Base-by-base conservation (phyloP, 345 rosid species). In the Sisymbrium altissimum region DNA sequence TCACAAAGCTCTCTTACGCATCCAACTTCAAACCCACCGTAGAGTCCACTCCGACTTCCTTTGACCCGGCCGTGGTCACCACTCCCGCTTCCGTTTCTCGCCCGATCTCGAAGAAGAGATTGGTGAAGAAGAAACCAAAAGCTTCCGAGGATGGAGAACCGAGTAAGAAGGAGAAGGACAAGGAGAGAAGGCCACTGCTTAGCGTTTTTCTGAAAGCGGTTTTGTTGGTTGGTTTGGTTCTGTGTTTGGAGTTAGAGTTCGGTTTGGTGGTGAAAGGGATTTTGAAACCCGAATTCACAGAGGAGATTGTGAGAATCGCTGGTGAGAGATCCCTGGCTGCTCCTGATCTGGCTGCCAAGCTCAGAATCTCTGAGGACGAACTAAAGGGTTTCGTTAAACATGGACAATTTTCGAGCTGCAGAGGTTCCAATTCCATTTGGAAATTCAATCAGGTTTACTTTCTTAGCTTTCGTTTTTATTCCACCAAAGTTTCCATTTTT, bases 371-470 rank as follows among this genome's bases (percentile, higher is more conserved):
- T 78, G 87, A 90, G 78, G 81, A 78, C 14, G 89, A 83, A 19
- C 54, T 95, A 8, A 67, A 48, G 76, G 70, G 44, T 14, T 49
- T 84, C 75, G 84, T 17, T 64, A 58, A 64, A 54, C 68, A 55
- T 54, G 81, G 65, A 13, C 71, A 71, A 76, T 63, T 85, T 27
- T 82, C 79, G 0, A 89, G 88, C 69, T 92, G 94, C 69, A 82
- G 86, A 81, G 67, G 40, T 59, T 63, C 40, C 45, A 65, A 81
- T 69, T 84, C 96, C 13, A 59, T 25, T 6, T 95, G 98, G 99
- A 66, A 81, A 72, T 74, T 89, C 72, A 71, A 72, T 72, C 88
- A 90, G 97, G 99, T 92, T n/a, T n/a, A n/a, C n/a, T n/a, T n/a
- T n/a, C n/a, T n/a, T n/a, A n/a, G n/a, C n/a, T n/a, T n/a, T 23